phyloP scores from a whole-genome alignment of 257 asterid genomes.

The Apocynum venetum region DNA sequence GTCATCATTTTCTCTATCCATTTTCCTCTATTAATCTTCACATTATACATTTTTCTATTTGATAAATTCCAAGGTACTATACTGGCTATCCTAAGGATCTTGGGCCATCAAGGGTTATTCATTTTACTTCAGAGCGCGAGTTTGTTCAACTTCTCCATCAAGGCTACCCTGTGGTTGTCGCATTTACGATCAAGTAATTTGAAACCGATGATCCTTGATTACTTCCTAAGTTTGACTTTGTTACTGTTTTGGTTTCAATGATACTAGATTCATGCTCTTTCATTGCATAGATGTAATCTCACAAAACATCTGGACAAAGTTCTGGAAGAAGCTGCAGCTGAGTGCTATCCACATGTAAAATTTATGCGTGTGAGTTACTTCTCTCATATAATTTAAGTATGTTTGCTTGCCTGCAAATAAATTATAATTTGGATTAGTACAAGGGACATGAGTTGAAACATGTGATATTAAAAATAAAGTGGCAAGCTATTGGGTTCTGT shows the following conservation, averaged over 20 bases:
- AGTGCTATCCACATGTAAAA: constrained; percentile 82
- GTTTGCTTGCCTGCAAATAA: background rate
- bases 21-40: background rate
- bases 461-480: background rate
- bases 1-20: background rate
- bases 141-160: constrained; percentile 93
- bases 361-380: constrained; percentile 74
- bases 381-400: background rate
- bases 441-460: background rate
- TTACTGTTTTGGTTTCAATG: background rate
- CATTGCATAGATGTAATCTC: constrained; percentile 62
- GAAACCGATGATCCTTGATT: constrained; percentile 8
- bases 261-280: background rate
- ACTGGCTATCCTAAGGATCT: constrained; percentile 92
- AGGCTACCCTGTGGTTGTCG: constrained; percentile 88
- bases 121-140: constrained; percentile 89
- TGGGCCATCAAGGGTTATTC: constrained; percentile 77
- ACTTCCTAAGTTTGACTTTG: background rate
- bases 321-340: constrained; percentile 88
- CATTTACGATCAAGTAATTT: constrained; percentile 83
- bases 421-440: background rate
- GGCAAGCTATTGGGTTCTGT: background rate
- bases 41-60: constrained; percentile 12
- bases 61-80: constrained; percentile 53
- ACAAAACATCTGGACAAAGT: constrained; percentile 85